These are phyloP conservation scores for Claviceps citrina DNA, from an alignment of 2,329 filamentous ascomycete species.

Conservation along the genomic window DNA sequence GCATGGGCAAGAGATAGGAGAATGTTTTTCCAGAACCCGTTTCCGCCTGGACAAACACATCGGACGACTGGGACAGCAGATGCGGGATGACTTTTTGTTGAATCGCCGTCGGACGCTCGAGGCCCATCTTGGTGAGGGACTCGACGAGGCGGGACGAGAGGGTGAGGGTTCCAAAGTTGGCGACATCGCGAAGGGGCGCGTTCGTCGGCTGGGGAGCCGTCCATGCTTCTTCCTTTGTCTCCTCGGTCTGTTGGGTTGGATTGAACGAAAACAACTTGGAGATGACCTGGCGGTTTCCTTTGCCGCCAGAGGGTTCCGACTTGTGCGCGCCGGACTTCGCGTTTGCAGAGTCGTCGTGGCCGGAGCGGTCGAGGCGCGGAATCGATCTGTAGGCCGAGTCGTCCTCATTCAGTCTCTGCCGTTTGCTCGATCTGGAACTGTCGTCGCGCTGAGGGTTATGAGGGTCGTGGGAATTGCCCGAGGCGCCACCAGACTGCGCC, in stretches of 20 bases:
- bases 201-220: conserved; percentile 63
- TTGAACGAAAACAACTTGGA: conserved; percentile 91
- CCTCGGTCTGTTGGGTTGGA: conserved; percentile 52
- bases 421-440: conserved; percentile 26
- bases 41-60: conserved; percentile 93
- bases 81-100: conserved; percentile 80
- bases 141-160: conserved; percentile 66
- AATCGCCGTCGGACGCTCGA: conserved; percentile 87
- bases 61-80: conserved; percentile 62
- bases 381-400: conserved; percentile 6
- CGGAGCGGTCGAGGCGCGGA: background rate
- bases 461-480: conserved; percentile 3
- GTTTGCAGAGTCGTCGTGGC: conserved; percentile 8
- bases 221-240: conserved; percentile 36
- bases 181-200: conserved; percentile 71
- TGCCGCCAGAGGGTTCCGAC: conserved; percentile 9
- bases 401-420: conserved; percentile 24
- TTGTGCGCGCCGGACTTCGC: conserved; percentile 9
- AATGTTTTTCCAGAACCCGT: conserved; percentile 96
- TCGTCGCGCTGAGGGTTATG: conserved; percentile 13
- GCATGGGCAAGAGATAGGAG: conserved; percentile 84
- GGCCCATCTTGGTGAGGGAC: conserved; percentile 71
- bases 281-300: conserved; percentile 44
- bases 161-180: conserved; percentile 74
- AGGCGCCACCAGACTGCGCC: conserved; percentile 11